phyloP scores from a whole-genome alignment of 2,329 filamentous ascomycete species.

The Didymella sp. region DNA sequence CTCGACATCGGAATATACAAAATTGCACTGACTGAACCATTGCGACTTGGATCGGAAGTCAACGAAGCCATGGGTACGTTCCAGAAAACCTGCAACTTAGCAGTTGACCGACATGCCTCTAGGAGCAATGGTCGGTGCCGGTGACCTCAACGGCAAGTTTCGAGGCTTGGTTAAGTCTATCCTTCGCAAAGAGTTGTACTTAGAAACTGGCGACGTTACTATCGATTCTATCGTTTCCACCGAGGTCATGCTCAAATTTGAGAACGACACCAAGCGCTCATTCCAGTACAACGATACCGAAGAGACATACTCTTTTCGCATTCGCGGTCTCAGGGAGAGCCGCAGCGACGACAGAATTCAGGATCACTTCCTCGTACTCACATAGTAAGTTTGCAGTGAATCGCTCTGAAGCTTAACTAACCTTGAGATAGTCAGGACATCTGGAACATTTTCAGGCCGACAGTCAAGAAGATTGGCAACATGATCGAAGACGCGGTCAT shows the following conservation, averaged over 20 bases:
- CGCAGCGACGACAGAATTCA: background rate
- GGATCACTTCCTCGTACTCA: slow-evolving; percentile 7
- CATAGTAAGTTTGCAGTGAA: slow-evolving; percentile 5
- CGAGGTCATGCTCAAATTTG: slow-evolving; percentile 23
- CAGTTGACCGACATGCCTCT: background rate
- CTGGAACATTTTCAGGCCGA: slow-evolving; percentile 10
- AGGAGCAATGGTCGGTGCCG: slow-evolving; percentile 15
- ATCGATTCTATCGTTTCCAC: slow-evolving; percentile 16
- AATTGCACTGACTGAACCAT: slow-evolving; percentile 16
- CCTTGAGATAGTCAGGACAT: background rate
- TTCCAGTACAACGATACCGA: slow-evolving; percentile 9
- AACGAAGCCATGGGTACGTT: slow-evolving; percentile 18
- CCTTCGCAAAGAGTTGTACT: slow-evolving; percentile 12
- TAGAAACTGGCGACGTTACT: slow-evolving; percentile 1
- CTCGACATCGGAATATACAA: slow-evolving; percentile 20
- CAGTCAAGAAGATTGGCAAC: slow-evolving; percentile 11
- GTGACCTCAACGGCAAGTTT: slow-evolving; percentile 18
- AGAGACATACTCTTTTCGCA: background rate
- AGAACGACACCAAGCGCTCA: slow-evolving; percentile 13
- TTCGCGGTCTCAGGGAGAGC: slow-evolving; percentile 10
- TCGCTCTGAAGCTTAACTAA: background rate
- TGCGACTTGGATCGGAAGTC: slow-evolving; percentile 20
- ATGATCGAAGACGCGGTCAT: slow-evolving; percentile 17
- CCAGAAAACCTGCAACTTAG: too few species aligned
- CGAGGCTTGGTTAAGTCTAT: background rate